Percentiles rank a stretch among this genome's conserved stretches.
phyloP scores from a whole-genome alignment of 2,329 filamentous ascomycete species.

The Fusarium sp. region DNA sequence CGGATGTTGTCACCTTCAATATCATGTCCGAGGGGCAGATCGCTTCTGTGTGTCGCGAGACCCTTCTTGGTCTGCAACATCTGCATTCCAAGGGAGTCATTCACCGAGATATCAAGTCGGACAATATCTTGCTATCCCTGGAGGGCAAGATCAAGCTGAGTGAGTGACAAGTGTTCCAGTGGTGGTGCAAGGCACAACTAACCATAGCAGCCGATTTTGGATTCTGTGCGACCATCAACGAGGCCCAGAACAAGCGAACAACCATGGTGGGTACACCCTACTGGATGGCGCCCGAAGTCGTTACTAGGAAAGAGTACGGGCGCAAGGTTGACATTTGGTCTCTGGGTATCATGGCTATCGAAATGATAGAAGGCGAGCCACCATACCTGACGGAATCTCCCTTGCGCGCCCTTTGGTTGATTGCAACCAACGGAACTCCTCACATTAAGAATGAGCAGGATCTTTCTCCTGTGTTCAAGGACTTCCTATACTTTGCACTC shows the following conservation, averaged over 20 bases:
- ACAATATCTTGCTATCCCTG: slow-evolving; percentile 93
- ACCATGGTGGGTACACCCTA: slow-evolving; percentile 99
- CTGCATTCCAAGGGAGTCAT: slow-evolving; percentile 98
- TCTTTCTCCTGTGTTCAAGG: slow-evolving; percentile 82
- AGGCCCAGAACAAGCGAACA: slow-evolving; percentile 94
- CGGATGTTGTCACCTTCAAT: slow-evolving; percentile 98
- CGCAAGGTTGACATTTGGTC: slow-evolving; percentile 99
- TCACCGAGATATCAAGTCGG: slow-evolving; percentile 98
- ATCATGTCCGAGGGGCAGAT: slow-evolving; percentile 99
- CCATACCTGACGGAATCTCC: slow-evolving; percentile 97
- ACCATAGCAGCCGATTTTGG: slow-evolving; percentile 86
- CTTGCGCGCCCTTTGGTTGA: slow-evolving; percentile 90
- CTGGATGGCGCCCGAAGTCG: slow-evolving; percentile 99
- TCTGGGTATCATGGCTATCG: slow-evolving; percentile 98
- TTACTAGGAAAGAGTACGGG: slow-evolving; percentile 96
- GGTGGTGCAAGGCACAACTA: slow-evolving; percentile 46
- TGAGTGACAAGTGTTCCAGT: slow-evolving; percentile 57
- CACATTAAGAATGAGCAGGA: slow-evolving; percentile 92
- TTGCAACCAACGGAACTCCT: slow-evolving; percentile 96
- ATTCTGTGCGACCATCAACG: slow-evolving; percentile 98
- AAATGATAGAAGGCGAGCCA: slow-evolving; percentile 99
- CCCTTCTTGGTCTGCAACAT: slow-evolving; percentile 89
- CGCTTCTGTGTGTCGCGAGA: slow-evolving; percentile 93
- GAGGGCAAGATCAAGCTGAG: slow-evolving; percentile 98
- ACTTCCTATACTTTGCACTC: slow-evolving; percentile 91